Base-by-base conservation (phyloP, 305 asterid species). In the Caryopteris hybrid region DNA sequence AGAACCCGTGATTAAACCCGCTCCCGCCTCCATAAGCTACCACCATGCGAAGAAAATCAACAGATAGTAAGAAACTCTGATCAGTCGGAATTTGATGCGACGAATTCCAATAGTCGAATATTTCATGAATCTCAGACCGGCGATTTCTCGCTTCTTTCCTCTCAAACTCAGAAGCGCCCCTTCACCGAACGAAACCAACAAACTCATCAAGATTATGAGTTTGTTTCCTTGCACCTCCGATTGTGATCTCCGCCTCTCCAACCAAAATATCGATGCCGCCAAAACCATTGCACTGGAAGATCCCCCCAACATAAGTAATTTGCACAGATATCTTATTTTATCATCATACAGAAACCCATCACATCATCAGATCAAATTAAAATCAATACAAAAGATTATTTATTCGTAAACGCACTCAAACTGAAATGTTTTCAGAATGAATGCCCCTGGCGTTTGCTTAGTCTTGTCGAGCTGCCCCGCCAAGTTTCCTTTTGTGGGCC, bases 21-120 rank as follows among this genome's bases (percentile, higher is more conserved):
- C 38, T 43, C 56, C 56, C 10, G 45, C 68, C 68, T 64, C 69
- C 69, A 64, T 64, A 16, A n/a, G 53, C 23, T 14, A 59, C 34
- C 18, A 59, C 18, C 14, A 43, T 42, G 23, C 45, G 27, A 31
- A 56, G 43, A 56, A n/a, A 56, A 31, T 56, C 45, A 14, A 36
- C 9, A 16, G 10, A 27, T n/a, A n/a, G 17, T 51, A 22, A n/a
- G 33, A 25, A 13, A 53, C 38, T 25, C 60, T 27, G 21, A 29
- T 54, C 13, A n/a, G 22, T 55, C 5, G 10, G n/a, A 55, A 29
- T n/a, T 54, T 29, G 6, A 27, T 6, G 4, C 25, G 58, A 9
- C 33, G 14, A 36, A 27, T 1, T 14, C 14, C 41, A 14, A 31
- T 31, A 42, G n/a, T 31, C 42, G 22, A 13, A 55, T 5, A 14